Evolutionary conservation across 2,329 filamentous ascomycete genomes (phyloP), one percentile per base, ranked within the genome.

Genomic region (Aspergillus texensis): DNA sequence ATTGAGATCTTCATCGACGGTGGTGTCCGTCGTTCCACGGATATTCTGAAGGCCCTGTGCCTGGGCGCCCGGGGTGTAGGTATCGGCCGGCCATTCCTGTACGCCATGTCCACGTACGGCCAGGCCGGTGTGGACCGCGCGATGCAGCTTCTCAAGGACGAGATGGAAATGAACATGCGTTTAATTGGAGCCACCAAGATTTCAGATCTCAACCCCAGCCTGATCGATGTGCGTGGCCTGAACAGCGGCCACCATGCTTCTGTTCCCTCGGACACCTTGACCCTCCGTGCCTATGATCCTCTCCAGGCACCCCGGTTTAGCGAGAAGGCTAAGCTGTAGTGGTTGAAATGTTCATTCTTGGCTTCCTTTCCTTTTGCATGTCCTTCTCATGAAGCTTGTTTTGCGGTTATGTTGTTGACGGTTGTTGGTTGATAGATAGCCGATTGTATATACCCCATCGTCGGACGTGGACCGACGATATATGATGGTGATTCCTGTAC

Each of bases 141-240:
- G 36, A 97, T 98, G 91, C 91, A 93, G 79, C 82, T 97, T 63
- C 85, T 97, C 70, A 93, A 92, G 81, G 95, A 98, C 74, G 95
- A 99, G 85, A 92, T 99, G 87, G 93, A 96, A 82, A 98, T 98
- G 94, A 95, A 94, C 75, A 98, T 99, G 95, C 88, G 95, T 8
- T 82, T 99, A 67, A 93, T 99, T 70, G 95, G 95, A 11, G 91
- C 89, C 63, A 86, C 85, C 24, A 89, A 80, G 64, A 78, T 99
- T 36, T 88, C 88, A 41, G 89, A 99, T 70, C 81, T 99, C 66
- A 92, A 91, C 66, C 90, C 94, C 0, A 89, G 88, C 30, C 81
- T 99, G 77, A 78, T 99, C 24, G 95, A 99, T 75, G 86, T 88
- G 0, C 83, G 91, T 65, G 92, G 90, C 3, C 75, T 97, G 69